These are phyloP conservation scores for Rubus parviflorus DNA, from an alignment of 306 rosid species.

Conservation along the genomic window DNA sequence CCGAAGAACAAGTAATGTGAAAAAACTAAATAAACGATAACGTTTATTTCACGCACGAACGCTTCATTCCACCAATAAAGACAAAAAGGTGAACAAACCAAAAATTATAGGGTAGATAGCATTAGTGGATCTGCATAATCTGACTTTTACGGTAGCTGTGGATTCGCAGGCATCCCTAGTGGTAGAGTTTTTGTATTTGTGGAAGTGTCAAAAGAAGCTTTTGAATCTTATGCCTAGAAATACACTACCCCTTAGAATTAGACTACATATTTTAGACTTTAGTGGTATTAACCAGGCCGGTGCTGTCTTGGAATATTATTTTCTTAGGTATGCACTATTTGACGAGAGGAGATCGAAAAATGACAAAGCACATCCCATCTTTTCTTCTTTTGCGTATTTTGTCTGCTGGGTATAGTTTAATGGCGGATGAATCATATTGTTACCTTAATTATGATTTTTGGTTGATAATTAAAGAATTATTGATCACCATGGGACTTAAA, in stretches of 20 bases:
- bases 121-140: neutral
- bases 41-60: too few relatives aligned
- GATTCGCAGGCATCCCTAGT: neutral
- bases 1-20: too few relatives aligned
- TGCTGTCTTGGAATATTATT: neutral
- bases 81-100: neutral
- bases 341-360: neutral
- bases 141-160: neutral
- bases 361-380: neutral
- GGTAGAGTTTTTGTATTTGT: neutral
- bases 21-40: too few relatives aligned
- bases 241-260: neutral
- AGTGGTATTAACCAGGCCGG: neutral
- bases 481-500: neutral
- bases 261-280: neutral
- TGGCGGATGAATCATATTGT: neutral
- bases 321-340: neutral
- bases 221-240: slow-evolving; percentile 1
- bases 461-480: neutral
- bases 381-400: neutral
- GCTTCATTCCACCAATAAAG: too few relatives aligned
- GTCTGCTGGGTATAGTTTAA: neutral
- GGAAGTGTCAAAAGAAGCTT: neutral
- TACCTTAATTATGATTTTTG: neutral
- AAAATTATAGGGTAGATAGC: neutral